A percentile compares a stretch with the other conserved stretches of the same genome.
Conservation (phyloP, 805 yeast genomes). For the Wickerhamiella cacticola region DNA sequence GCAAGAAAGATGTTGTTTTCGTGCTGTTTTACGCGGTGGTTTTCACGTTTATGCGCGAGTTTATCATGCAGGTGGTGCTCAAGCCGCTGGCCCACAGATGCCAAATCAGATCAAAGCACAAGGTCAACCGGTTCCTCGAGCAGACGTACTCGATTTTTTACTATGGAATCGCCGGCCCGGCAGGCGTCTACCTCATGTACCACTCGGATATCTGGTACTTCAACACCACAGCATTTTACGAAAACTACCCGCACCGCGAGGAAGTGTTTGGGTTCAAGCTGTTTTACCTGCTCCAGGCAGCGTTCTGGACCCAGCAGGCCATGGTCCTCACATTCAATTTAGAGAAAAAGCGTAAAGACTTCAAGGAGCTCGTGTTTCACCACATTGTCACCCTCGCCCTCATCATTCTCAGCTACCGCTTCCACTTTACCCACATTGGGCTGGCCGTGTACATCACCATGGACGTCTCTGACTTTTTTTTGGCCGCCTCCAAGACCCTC, state of each 20-base stretch:
- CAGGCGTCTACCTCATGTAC: slow-evolving; percentile 82
- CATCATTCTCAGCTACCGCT: slow-evolving; percentile 76
- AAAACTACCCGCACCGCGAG: slow-evolving; percentile 67
- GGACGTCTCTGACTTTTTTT: slow-evolving; percentile 89
- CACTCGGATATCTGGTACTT: slow-evolving; percentile 80
- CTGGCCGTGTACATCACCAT: slow-evolving; percentile 79
- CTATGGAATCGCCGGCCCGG: slow-evolving; percentile 68
- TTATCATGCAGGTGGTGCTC: slow-evolving; percentile 69
- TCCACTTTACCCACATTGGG: slow-evolving; percentile 96
- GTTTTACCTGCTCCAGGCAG: slow-evolving; percentile 83
- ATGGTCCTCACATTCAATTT: slow-evolving; percentile 68
- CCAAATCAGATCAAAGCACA: slow-evolving; percentile 44
- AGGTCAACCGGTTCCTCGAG: slow-evolving; percentile 76
- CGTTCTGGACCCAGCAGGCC: slow-evolving; percentile 96
- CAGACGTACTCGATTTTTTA: slow-evolving; percentile 79
- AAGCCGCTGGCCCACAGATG: slow-evolving; percentile 51
- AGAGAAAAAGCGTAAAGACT: slow-evolving; percentile 93
- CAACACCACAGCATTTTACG: slow-evolving; percentile 70
- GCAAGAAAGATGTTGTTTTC: slow-evolving; percentile 68
- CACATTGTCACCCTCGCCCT: slow-evolving; percentile 84
- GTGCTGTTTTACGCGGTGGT: slow-evolving; percentile 70
- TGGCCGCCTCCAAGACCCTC: slow-evolving; percentile 72
- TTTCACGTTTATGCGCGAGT: slow-evolving; percentile 85
- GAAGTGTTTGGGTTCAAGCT: slow-evolving; percentile 60
- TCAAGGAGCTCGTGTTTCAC: slow-evolving; percentile 79